Evolutionary conservation across 169 alveolate genomes (phyloP), one percentile per base, ranked within the genome.

Genomic region (Plasmodium vivax): DNA sequence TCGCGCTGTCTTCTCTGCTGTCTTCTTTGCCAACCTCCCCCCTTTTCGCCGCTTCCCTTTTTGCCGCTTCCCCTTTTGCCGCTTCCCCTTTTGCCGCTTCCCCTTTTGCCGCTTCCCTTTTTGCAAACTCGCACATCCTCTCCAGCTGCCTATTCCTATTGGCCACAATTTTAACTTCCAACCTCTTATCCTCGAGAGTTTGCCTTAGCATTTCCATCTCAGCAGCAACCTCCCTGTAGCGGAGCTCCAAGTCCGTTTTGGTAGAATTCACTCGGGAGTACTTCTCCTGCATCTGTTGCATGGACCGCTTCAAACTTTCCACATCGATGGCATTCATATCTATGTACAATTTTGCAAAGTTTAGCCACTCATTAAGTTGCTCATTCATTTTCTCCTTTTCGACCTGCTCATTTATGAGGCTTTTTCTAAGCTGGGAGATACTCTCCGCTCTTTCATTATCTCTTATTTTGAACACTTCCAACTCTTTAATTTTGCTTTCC

Each of bases 401-500:
- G 6, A 91, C 73, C 56, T 91, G 91, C 16, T 82, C 43, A 45
- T 91, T 91, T 81, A 91, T 68, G 9, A 62, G 51, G 2, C 36
- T 51, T 45, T 91, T 82, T 91, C 74, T 91, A 12, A 91, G 38
- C 82, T 91, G 92, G 23, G 34, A 4, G 27, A 91, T 71, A 38
- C 43, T 38, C 62, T 91, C 68, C 12, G 23, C 7, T 68, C 71
- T 91, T 68, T 91, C 95, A 16, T 43, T 91, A 81, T 91, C 95
- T 82, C 84, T 68, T 68, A 7, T 0, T 45, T 62, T 91, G 23
- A 10, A 80, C 3, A 91, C 5, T 71, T 91, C 92, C 47, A 81
- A 81, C 74, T 91, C 95, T 91, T 91, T 80, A 43, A 91, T 82
- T 72, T 91, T 30, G 32, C 43, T 82, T 81, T 91, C 95, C 19